These are phyloP conservation scores for Arctium minus DNA, from an alignment of 129 eudicot species.

Conservation along the genomic window DNA sequence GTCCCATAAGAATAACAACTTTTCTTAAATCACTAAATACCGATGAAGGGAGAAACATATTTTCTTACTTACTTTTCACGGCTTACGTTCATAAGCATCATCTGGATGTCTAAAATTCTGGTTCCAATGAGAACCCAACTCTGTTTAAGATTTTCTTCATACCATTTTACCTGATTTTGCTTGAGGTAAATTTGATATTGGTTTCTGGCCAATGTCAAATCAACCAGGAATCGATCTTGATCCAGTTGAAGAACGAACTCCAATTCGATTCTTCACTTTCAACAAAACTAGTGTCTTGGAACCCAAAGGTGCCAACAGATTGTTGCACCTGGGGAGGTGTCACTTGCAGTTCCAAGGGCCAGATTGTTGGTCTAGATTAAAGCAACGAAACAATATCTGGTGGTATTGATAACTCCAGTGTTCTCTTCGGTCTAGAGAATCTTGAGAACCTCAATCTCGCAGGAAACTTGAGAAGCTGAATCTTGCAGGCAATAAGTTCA, in stretches of 20 bases:
- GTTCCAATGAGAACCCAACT: constrained; percentile 35
- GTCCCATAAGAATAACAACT: not conserved
- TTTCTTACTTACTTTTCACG: not conserved
- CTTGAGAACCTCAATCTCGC: constrained; percentile 51
- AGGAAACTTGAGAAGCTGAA: constrained; percentile 33
- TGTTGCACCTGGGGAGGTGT: constrained; percentile 32
- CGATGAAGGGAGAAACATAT: not conserved
- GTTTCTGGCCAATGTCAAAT: constrained; percentile 41
- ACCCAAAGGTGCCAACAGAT: constrained; percentile 5
- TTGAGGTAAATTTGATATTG: not conserved
- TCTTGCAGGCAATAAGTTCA: constrained; percentile 31
- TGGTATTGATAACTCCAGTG: constrained; percentile 22
- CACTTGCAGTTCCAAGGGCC: constrained; percentile 10
- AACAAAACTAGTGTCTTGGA: constrained; percentile 40
- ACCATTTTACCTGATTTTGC: constrained; percentile 7
- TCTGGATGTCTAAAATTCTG: not conserved
- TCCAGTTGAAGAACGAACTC: constrained; percentile 29
- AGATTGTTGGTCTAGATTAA: constrained; percentile 18
- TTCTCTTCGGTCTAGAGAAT: constrained; percentile 17
- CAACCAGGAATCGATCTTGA: constrained; percentile 36
- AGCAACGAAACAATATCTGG: constrained; percentile 22
- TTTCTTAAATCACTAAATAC: not conserved
- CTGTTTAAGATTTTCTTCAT: constrained; percentile 25
- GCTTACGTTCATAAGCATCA: constrained; percentile 2
- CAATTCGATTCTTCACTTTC: constrained; percentile 22